Percentiles rank a stretch among this genome's conserved stretches.
Evolutionary conservation across 148 eudicot species (phyloP).

Genomic region (Rhododendron vialii): DNA sequence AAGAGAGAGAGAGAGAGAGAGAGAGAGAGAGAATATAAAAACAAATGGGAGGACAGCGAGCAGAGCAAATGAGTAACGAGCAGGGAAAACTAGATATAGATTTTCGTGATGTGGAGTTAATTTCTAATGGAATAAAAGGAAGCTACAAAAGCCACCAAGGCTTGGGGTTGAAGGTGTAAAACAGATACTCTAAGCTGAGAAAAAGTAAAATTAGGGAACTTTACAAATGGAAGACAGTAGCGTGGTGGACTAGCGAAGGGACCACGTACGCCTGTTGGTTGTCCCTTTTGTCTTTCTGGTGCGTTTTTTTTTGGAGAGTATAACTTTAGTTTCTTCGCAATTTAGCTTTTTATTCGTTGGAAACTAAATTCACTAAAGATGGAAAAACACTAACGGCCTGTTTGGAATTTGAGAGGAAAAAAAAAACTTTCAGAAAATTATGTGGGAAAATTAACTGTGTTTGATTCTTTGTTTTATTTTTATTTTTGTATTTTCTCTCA

Average conservation of each 20-base stretch:
- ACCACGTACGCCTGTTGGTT: neutral
- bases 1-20: conserved; percentile 5
- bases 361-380: too few relatives aligned
- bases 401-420: too few relatives aligned
- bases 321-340: neutral
- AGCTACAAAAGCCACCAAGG: conserved; percentile 13
- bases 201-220: neutral
- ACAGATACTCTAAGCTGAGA: neutral
- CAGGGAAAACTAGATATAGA: conserved; percentile 13
- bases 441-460: too few relatives aligned
- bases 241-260: neutral
- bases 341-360: too few relatives aligned
- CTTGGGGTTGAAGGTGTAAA: conserved; percentile 2
- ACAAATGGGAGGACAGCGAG: conserved; percentile 28
- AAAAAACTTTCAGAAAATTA: too few relatives aligned
- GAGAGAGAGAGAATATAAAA: conserved; percentile 7
- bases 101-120: neutral
- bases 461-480: too few relatives aligned
- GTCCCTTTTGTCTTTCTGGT: neutral
- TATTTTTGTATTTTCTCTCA: too few relatives aligned
- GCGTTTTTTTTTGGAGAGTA: neutral
- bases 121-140: conserved; percentile 1
- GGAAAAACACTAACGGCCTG: too few relatives aligned
- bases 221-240: neutral
- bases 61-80: conserved; percentile 16